Evolutionary conservation across 1,284 basidiomycete genomes (phyloP).

Genomic region (Pyrrhoderma lamaoense): DNA sequence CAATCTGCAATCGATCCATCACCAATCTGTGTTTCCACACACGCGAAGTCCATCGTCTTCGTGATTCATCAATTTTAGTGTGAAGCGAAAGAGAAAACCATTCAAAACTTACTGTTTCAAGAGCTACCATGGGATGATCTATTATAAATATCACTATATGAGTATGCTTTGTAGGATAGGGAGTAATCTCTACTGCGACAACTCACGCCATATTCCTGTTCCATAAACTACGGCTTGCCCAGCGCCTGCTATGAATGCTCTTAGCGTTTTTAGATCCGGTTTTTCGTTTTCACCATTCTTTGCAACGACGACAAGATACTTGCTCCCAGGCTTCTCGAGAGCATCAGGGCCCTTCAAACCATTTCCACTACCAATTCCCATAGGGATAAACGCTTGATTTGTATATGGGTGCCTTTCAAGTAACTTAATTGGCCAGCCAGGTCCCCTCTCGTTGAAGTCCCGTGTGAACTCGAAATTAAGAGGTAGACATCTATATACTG

Average conservation of each 20-base stretch:
- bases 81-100: constrained; percentile 17
- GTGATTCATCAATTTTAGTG: constrained; percentile 4
- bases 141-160: constrained; percentile 17
- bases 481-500: constrained; percentile 69
- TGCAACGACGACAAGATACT: constrained; percentile 81
- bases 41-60: constrained; percentile 71
- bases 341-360: constrained; percentile 32
- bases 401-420: constrained; percentile 75
- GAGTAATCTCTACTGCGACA: too few relatives aligned
- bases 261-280: constrained; percentile 66
- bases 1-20: constrained; percentile 66
- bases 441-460: constrained; percentile 21
- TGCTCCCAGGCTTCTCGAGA: constrained; percentile 40
- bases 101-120: constrained; percentile 56
- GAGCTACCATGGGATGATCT: constrained; percentile 83
- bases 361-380: constrained; percentile 38
- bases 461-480: constrained; percentile 33
- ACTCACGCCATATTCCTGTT: constrained; percentile 80
- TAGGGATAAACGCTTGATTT: constrained; percentile 85
- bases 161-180: not conserved
- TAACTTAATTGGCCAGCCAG: constrained; percentile 41
- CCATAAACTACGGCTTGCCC: constrained; percentile 83
- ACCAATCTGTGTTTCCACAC: constrained; percentile 81
- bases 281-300: constrained; percentile 65
- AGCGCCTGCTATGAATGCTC: constrained; percentile 73